Evolutionary conservation across 1,284 basidiomycete species (phyloP), one percentile per base, ranked within the genome.

Genomic region (Malassezia caprae): DNA sequence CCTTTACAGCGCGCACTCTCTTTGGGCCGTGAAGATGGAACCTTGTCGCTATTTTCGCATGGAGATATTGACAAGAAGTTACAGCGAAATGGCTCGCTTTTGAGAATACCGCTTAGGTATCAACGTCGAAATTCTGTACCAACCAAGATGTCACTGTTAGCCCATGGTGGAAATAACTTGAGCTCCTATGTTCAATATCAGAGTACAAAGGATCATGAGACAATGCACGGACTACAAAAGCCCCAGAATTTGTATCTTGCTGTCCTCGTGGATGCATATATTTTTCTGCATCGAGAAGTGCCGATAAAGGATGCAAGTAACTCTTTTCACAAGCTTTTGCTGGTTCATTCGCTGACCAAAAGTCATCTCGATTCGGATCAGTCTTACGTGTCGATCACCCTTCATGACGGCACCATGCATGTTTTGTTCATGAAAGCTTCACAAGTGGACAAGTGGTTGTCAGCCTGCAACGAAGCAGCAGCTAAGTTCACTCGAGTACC

Each of bases 381-480:
- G 8, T 15, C 26, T 8, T 12, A 46, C 24, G 42, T 37, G 0
- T 19, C 24, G 15, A 24, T 42, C 12, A 35, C 26, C 13, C 48
- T 56, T 17, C 53, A 62, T n/a, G 64, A 66, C 28, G 51, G 50
- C 10, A 60, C 62, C 35, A 64, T 62, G 46, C 62, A 59, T 53
- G 53, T 60, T 43, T 56, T 62, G 26, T 48, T 44, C 26, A 52
- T 43, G 1, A 37, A 27, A 1, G 34, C 24, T 5, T 43, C 44
- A 3, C 19, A 8, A 3, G 24, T 39, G 19, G 2, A 24, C 11
- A 17, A 21, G 2, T 48, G 32, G 21, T 5, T 13, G 11, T 24
- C 21, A 26, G 27, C 27, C 10, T 96, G 91, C 81, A 98, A 96
- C 77, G 96, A 96, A 75, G 96, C 91, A 90, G 89, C 93, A 0